Base-by-base conservation (phyloP, 1,284 basidiomycete genomes). In the Kwoniella shivajii region DNA sequence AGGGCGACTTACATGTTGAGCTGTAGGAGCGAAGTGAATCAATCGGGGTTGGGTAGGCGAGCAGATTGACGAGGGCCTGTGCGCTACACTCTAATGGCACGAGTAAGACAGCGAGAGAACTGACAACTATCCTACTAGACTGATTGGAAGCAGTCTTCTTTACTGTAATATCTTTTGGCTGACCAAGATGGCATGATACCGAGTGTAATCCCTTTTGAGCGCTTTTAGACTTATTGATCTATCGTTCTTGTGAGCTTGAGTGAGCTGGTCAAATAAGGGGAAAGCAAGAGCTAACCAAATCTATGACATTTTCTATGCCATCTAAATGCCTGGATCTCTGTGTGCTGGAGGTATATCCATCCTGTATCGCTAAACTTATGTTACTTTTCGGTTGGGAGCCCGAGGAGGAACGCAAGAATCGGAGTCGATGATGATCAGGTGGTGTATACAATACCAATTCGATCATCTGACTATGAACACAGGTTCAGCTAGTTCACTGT, bases 391-490 rank as follows among this genome's bases (percentile, higher is more conserved):
- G 16, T 30, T 29, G 27, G 31, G 57, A 11, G 5, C 26, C 6
- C 14, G 39, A 18, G 10, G 41, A 34, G 5, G 16, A 59, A 31
- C n/a, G 55, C 37, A 46, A 65, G 47, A 61, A 71, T 11, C 67
- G 61, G 1, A 69, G 54, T 33, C 69, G 60, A 16, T n/a, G 14
- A 4, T 51, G 55, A 56, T 71, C 67, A 24, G 70, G 70, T 4
- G 72, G 72, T 10, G 54, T 58, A 46, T 63, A 72, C 9, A 71
- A 42, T 16, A 74, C 54, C 5, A 72, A 50, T 43, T 62, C 50
- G n/a, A 54, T 43, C 7, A 51, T 13, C 13, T 34, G 34, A 5
- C 64, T 63, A 41, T 9, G 29, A 6, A 20, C 27, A 41, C 16
- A 41, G 10, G n/a, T n/a, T n/a, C n/a, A n/a, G n/a, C n/a, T n/a